Conservation (phyloP, 768 basidiomycete species). For the Pleurotus sapidus region DNA sequence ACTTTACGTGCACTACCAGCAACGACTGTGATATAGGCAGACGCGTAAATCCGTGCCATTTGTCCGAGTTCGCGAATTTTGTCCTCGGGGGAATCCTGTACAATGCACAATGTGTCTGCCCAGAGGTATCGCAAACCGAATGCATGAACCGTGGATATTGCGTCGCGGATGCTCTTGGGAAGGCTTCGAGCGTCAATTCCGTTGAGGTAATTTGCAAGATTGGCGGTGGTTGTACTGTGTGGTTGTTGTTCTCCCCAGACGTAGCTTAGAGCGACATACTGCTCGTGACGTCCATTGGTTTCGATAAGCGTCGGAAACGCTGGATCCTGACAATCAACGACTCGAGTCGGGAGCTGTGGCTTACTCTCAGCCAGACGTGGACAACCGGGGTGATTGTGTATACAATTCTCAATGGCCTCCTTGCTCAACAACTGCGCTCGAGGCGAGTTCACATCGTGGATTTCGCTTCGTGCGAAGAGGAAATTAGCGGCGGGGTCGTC, state of each 20-base stretch:
- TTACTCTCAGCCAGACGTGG: not conserved
- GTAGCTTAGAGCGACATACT: not conserved
- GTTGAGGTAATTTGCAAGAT: not conserved
- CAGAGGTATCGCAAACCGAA: not conserved
- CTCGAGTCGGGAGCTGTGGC: not conserved
- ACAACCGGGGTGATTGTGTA: not conserved
- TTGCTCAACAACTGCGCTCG: not conserved
- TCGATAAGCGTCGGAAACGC: not conserved
- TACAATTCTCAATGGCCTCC: not conserved
- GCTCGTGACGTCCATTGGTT: not conserved
- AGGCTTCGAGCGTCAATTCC: not conserved
- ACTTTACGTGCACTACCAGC: not conserved
- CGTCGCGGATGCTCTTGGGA: not conserved
- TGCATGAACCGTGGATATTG: not conserved
- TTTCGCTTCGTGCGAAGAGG: not conserved
- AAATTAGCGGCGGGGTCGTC: not conserved
- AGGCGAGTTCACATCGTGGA: not conserved
- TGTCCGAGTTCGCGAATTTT: not conserved
- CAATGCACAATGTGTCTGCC: not conserved
- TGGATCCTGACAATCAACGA: not conserved
- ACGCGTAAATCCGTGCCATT: not conserved
- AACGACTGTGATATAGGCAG: not conserved
- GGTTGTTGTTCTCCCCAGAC: not conserved
- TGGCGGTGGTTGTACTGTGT: not conserved
- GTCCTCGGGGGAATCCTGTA: not conserved